phyloP scores from a whole-genome alignment of 345 rosid genomes.

The Dovyalis caffra region DNA sequence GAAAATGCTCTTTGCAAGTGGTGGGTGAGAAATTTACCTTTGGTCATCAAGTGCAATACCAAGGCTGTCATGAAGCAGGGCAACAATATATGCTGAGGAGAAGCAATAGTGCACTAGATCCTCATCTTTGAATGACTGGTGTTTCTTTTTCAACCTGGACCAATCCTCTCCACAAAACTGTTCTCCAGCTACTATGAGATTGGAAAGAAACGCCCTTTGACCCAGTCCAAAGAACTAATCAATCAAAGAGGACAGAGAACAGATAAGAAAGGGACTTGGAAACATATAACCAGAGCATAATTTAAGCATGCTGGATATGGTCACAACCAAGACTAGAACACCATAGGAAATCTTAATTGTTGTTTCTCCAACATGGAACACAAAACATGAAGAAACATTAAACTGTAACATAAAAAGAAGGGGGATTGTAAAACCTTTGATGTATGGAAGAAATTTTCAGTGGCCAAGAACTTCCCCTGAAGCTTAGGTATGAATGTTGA shows the following conservation, averaged over 20 bases:
- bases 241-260: slow-evolving; percentile 13
- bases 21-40: slow-evolving; percentile 36
- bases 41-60: slow-evolving; percentile 62
- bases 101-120: slow-evolving; percentile 72
- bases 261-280: slow-evolving; percentile 7
- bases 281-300: neutral
- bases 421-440: slow-evolving; percentile 51
- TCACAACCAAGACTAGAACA: neutral
- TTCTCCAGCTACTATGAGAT: slow-evolving; percentile 58
- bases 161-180: slow-evolving; percentile 81
- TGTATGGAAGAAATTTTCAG: slow-evolving; percentile 82
- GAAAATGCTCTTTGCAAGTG: neutral
- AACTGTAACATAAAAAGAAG: neutral
- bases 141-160: slow-evolving; percentile 57
- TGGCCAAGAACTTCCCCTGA: slow-evolving; percentile 78
- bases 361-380: slow-evolving; percentile 9
- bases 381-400: neutral
- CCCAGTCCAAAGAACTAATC: slow-evolving; percentile 71
- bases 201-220: slow-evolving; percentile 56
- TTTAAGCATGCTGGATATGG: slow-evolving; percentile 3
- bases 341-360: neutral
- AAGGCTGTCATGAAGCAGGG: slow-evolving; percentile 86
- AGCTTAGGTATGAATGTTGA: slow-evolving; percentile 77
- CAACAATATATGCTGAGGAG: slow-evolving; percentile 86
- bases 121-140: slow-evolving; percentile 55